Base-by-base conservation (phyloP, 2,329 filamentous ascomycete genomes). In the Alternaria ethzedia region DNA sequence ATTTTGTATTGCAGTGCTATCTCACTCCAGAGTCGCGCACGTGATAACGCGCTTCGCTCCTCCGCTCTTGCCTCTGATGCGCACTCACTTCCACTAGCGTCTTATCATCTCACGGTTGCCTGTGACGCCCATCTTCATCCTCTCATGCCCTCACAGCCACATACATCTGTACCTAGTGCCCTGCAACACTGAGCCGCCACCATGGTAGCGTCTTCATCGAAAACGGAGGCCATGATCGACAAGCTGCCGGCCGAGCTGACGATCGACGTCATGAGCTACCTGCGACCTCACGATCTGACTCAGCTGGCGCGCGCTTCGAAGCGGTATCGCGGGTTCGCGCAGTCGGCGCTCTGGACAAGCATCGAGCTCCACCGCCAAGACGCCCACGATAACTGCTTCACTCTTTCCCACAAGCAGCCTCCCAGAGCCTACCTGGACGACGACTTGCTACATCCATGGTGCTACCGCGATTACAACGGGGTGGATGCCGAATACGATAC, bases 291-390 rank as follows among this genome's bases (percentile, higher is more conserved):
- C 26, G 54, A 63, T 36, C 23, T 63, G 13, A 58, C 60, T 13
- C 54, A 58, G 44, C 49, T 63, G 28, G 54, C 55, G 4, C 47
- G 50, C 23, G 55, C 51, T 17, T 63, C 60, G 12, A 63, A 54
- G 28, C 57, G 46, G 43, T 58, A 46, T 15, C 28, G 55, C 23
- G 49, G 51, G 28, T 43, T 58, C 8, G 49, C 55, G 10, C 49
- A 57, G 43, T 21, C 47, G 1, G 26, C 26, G 12, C 46, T 63
- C 13, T 63, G 60, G 60, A 36, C 17, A 7, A 54, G 26, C 44
- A 54, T 63, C 23, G 60, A 63, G 25, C 41, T 63, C 12, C 60
- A 63, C 6, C 17, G 45, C 17, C 45, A 25, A 25, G 45, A 47
- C 45, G 45, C 45, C 21, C 45, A 47, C 5, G 11, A 47, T 5